Evolutionary conservation across 805 yeast genomes (phyloP).

Genomic region (Komagataella kurtzmanii): DNA sequence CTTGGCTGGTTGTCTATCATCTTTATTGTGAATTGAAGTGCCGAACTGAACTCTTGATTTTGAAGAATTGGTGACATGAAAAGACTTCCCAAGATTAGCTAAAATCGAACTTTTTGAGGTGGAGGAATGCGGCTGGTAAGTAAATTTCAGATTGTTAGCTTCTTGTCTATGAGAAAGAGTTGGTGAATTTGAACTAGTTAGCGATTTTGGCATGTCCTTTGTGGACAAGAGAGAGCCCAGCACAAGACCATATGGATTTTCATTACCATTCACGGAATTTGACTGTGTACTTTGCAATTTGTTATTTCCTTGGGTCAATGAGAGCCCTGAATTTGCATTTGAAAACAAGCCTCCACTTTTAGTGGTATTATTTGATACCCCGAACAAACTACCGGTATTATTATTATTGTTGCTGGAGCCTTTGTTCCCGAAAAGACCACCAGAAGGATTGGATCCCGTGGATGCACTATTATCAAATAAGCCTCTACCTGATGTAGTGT

Average conservation of each 20-base stretch:
- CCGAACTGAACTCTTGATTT: background rate
- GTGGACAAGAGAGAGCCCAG: constrained; percentile 4
- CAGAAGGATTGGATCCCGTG: constrained; percentile 8
- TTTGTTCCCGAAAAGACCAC: constrained; percentile 12
- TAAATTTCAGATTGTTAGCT: background rate
- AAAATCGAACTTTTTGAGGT: background rate
- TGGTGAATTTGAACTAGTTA: constrained; percentile 11
- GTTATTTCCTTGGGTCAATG: background rate
- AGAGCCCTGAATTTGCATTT: background rate
- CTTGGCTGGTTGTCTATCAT: background rate
- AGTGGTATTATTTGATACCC: constrained; percentile 6
- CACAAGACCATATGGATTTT: constrained; percentile 14
- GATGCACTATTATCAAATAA: constrained; percentile 1
- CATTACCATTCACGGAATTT: constrained; percentile 2
- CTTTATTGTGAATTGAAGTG: background rate
- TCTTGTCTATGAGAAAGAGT: background rate
- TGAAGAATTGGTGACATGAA: background rate
- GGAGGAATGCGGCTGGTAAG: background rate
- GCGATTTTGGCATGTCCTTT: constrained; percentile 16
- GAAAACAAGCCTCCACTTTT: background rate
- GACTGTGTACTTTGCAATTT: background rate
- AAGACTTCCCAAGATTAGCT: background rate
- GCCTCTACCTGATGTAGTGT: background rate
- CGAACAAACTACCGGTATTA: constrained; percentile 8
- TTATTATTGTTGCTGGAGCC: constrained; percentile 6